Percentiles rank a stretch among this genome's conserved stretches.
These are phyloP conservation scores for Filosporella fistucella DNA, from an alignment of 495 filamentous ascomycete species.

Conservation along the genomic window DNA sequence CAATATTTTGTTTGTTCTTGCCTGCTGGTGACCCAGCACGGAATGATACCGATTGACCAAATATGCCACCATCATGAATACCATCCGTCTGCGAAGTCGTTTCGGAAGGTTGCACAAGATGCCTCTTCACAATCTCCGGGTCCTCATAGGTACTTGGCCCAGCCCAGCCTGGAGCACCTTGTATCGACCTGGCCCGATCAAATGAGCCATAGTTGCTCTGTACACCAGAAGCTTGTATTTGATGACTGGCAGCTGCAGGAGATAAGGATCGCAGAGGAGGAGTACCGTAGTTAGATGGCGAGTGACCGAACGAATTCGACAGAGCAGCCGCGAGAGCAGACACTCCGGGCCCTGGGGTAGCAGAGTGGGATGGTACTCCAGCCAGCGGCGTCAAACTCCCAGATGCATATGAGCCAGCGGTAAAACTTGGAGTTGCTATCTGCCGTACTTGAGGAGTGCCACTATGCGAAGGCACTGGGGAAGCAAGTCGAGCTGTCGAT, in stretches of 20 bases:
- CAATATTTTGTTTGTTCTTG: conserved; percentile 44
- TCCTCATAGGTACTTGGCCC: conserved; percentile 60
- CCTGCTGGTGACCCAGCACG: conserved; percentile 30
- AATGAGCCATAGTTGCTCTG: conserved; percentile 78
- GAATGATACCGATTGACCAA: conserved; percentile 19
- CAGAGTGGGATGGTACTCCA: conserved; percentile 42
- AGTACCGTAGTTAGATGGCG: conserved; percentile 57
- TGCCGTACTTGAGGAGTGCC: conserved; percentile 46
- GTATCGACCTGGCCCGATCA: conserved; percentile 51
- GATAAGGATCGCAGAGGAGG: conserved; percentile 54
- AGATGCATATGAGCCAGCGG: conserved; percentile 11
- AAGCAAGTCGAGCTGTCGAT: conserved; percentile 68
- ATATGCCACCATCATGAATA: conserved; percentile 20
- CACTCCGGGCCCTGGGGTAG: conserved; percentile 60
- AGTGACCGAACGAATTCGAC: conserved; percentile 56
- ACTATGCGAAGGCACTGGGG: conserved; percentile 53
- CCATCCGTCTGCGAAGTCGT: conserved; percentile 13
- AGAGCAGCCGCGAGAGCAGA: conserved; percentile 75
- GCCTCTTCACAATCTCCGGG: conserved; percentile 73
- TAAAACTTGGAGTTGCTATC: conserved; percentile 30
- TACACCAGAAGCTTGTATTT: conserved; percentile 37
- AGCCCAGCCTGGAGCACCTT: conserved; percentile 28
- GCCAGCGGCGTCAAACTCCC: conserved; percentile 45
- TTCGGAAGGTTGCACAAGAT: conserved; percentile 68
- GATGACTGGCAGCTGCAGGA: conserved; percentile 40